Conservation (phyloP, 352 stramenopile genomes). For the Blastocystis sp. region DNA sequence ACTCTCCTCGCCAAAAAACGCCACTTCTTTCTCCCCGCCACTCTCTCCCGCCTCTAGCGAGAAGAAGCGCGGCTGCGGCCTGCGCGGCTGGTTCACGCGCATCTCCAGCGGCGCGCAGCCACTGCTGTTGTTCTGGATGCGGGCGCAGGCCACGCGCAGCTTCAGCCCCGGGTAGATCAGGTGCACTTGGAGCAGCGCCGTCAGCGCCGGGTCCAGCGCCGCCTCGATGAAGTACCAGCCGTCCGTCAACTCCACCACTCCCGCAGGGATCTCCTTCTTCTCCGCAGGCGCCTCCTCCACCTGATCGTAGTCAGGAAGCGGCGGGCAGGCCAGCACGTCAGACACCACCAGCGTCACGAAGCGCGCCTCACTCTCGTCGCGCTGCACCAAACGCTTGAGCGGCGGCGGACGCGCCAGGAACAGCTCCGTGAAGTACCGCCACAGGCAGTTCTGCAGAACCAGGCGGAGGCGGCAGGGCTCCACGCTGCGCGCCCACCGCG, state of each 20-base stretch:
- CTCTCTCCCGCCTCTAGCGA: no score
- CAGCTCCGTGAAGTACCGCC: constrained; percentile 20
- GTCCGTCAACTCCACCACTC: constrained; percentile 47
- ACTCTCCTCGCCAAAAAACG: background rate
- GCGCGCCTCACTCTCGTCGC: constrained; percentile 22
- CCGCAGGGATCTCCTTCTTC: background rate
- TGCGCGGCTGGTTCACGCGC: constrained; percentile 10
- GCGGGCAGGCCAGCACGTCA: background rate
- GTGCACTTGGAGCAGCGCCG: constrained; percentile 18
- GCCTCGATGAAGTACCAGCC: constrained; percentile 64
- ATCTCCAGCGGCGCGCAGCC: constrained; percentile 40
- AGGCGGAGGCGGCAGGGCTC: background rate
- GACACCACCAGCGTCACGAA: background rate
- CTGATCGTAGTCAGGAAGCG: constrained; percentile 20
- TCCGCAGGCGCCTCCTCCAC: background rate
- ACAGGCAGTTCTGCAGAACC: background rate
- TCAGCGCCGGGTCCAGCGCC: constrained; percentile 29
- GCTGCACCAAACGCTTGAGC: constrained; percentile 18
- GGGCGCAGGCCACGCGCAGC: constrained; percentile 13
- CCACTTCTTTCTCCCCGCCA: background rate
- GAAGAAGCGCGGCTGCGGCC: background rate
- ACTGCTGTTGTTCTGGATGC: constrained; percentile 36
- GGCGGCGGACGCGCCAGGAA: constrained; percentile 4
- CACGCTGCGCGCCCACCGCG: background rate
- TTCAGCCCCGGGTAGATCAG: constrained; percentile 51